These are phyloP conservation scores for Neonectria magnoliae DNA, from an alignment of 2,329 filamentous ascomycete species.

Conservation along the genomic window DNA sequence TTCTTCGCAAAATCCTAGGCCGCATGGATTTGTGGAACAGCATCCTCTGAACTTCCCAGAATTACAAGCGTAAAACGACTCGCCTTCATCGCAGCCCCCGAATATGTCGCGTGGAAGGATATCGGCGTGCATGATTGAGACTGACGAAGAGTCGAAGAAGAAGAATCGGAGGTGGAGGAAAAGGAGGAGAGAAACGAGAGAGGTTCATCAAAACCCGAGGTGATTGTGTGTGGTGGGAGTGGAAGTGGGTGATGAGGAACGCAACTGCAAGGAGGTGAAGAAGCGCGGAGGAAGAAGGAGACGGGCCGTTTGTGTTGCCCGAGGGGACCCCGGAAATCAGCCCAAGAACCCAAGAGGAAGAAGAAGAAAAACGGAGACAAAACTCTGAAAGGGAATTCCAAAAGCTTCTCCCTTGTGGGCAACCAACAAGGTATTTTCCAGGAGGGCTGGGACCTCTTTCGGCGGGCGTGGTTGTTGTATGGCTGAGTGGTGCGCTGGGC, in stretches of 20 bases:
- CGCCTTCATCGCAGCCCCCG: conserved; percentile 43
- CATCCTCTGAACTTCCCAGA: conserved; percentile 54
- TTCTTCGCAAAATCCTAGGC: conserved; percentile 44
- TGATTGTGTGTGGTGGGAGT: neutral
- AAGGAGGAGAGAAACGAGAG: neutral
- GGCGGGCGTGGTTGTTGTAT: neutral
- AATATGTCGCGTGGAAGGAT: conserved; percentile 16
- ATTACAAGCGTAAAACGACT: conserved; percentile 51
- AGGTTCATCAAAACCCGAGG: neutral
- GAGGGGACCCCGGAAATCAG: neutral
- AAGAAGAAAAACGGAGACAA: neutral
- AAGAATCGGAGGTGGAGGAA: neutral
- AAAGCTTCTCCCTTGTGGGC: neutral
- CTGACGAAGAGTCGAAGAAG: neutral
- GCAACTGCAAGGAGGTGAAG: neutral
- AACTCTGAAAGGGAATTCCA: neutral
- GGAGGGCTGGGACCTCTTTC: neutral
- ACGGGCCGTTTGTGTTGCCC: neutral
- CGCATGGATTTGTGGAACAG: conserved; percentile 57
- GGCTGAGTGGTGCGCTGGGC: neutral
- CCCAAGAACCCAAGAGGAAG: neutral
- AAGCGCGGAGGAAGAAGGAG: neutral
- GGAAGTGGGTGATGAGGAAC: neutral
- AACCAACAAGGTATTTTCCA: neutral
- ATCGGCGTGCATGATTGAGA: conserved; percentile 25